Evolutionary conservation across 176 grass and related monocot genomes (phyloP), one percentile per base, ranked within the genome.

Genomic region (Panicum miliaceum): DNA sequence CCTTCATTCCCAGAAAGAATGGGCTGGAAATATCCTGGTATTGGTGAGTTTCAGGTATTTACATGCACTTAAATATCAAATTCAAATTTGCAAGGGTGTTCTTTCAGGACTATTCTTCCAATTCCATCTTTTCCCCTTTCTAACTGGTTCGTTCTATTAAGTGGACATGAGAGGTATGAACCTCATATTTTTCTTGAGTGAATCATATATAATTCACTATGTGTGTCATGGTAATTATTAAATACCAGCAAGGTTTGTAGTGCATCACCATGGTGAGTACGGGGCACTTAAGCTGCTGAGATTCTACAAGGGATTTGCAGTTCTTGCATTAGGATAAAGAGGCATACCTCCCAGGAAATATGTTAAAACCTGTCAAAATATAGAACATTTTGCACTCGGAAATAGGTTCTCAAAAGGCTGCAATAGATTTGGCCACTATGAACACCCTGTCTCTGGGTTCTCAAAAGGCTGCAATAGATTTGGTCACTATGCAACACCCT

Each of bases 1-100:
- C 95, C 95, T 82, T 95, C 95, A 43, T 90, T 82, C 82, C 79
- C 91, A 62, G 87, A 91, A 82, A 93, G 76, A 88, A 85, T 91
- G 70, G 95, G 95, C 60, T 98, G 95, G 92, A 93, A 77, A 85
- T 95, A 90, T 80, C 95, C 95, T 85, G 92, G 95, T 89, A 93
- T 95, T 82, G 95, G 95, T 76, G 95, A 98, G 84, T 98, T 98
- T 92, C 95, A 98, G 95, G 92, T 95, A 91, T 84, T 73, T 74
- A 76, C 60, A 68, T 74, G 71, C 74, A 34, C 37, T 40, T 37
- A 64, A 73, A 59, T 64, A 72, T 36, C 37, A 68, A 67, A 27
- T 81, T 71, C 37, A 59, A 82, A 69, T 25, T 37, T 41, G 67
- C 14, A 22, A 76, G 25, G 7, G 26, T 22, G 50, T 75, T 34